Base-by-base conservation (phyloP, 164 flowering plant genomes). In the Buxus sempervirens region DNA sequence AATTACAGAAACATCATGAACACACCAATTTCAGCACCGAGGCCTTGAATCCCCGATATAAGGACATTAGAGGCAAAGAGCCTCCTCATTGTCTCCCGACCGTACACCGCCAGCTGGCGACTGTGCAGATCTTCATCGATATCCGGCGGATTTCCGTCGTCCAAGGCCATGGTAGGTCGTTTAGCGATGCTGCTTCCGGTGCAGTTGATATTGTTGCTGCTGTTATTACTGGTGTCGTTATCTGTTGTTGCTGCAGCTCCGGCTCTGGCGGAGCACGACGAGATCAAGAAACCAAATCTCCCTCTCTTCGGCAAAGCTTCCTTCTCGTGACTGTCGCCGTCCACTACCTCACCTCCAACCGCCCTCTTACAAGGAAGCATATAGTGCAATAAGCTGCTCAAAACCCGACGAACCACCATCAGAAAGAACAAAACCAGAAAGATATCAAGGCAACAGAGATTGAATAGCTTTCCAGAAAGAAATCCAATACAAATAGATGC, bases 121-220 rank as follows among this genome's bases (percentile, higher is more conserved):
- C 99, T 89, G 77, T 92, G 97, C 60, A 95, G 90, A 82, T 95
- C 99, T 79, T 95, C 96, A 53, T 95, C 97, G 12, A 92, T 95
- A 21, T 87, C 96, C 9, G 68, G 36, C 25, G 79, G 76, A 64
- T 78, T 84, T 1, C 82, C 62, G 49, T 81, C 78, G 27, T 82
- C 81, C 59, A 79, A 48, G 10, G 81, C 81, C 82, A 69, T 73
- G 16, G 23, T 22, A 9, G 64, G 51, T 24, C 16, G 25, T 32
- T 57, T 55, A 48, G 22, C 60, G 54, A 21, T 56, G 55, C 60
- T 27, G 69, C 54, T 66, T 54, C 60, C 55, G 72, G 64, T 55
- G 38, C 19, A 58, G 67, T 38, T 70, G 66, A 21, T 55, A 42
- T 15, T 21, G 55, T 13, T 61, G 72, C 13, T 69, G 13, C 19